Conservation (phyloP, 2,329 filamentous ascomycete genomes). For the Colletotrichum sublineola region DNA sequence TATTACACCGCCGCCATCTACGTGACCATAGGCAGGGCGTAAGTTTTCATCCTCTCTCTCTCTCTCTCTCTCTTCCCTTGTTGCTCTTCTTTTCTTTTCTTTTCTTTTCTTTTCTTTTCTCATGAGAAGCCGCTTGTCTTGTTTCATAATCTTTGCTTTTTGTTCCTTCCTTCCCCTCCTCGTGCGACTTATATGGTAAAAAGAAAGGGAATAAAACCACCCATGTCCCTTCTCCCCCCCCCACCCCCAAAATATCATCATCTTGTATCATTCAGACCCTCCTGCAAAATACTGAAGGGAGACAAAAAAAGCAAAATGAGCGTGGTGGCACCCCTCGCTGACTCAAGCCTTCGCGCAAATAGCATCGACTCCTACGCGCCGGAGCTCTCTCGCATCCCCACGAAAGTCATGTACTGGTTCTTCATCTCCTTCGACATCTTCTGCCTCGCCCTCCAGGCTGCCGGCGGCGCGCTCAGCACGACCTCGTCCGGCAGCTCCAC, state of each 20-base stretch:
- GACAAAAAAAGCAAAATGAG: background rate
- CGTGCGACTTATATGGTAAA: background rate
- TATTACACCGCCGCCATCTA: constrained; percentile 75
- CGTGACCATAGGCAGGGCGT: constrained; percentile 66
- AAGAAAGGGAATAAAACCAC: background rate
- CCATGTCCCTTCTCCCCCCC: too few relatives aligned
- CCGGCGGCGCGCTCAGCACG: constrained; percentile 66
- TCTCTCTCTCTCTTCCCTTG: too few relatives aligned
- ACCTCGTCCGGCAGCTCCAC: constrained; percentile 59
- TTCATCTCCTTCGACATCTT: constrained; percentile 67
- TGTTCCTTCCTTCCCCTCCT: background rate
- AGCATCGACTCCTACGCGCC: constrained; percentile 57
- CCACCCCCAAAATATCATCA: background rate
- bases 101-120: background rate
- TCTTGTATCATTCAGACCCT: background rate
- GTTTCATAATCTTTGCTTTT: constrained; percentile 4
- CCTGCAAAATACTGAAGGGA: background rate
- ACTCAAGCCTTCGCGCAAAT: background rate
- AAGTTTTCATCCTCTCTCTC: constrained; percentile 27
- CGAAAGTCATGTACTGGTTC: constrained; percentile 57
- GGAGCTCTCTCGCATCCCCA: constrained; percentile 56
- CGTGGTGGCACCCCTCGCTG: background rate
- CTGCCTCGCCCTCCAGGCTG: constrained; percentile 68
- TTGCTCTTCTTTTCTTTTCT: background rate
- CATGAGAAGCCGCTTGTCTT: background rate